A percentile compares a stretch with the other conserved stretches of the same genome.
phyloP scores from a whole-genome alignment of 2,329 filamentous ascomycete genomes.

The Fusarium illudens region DNA sequence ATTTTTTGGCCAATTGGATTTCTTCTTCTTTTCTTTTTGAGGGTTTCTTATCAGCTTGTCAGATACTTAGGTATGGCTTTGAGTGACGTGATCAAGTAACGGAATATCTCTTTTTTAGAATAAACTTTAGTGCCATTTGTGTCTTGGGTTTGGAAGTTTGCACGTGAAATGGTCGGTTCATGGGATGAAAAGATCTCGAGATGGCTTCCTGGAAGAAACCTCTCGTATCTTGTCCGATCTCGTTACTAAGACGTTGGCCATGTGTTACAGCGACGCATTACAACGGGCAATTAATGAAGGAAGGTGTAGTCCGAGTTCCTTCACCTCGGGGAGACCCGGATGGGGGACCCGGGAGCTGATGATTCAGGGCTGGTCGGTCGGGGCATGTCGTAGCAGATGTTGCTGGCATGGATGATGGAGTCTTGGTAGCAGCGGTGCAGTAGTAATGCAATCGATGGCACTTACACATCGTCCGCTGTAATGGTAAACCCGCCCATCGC shows the following conservation, averaged over 20 bases:
- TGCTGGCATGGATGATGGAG: background rate
- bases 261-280: slow-evolving; percentile 18
- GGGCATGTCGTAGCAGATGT: too few relatives aligned
- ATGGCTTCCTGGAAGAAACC: background rate
- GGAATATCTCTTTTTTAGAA: slow-evolving; percentile 13
- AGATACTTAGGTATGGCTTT: too few relatives aligned
- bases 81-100: slow-evolving; percentile 31
- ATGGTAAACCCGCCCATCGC: slow-evolving; percentile 11
- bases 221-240: slow-evolving; percentile 18
- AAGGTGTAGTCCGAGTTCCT: background rate
- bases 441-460: slow-evolving; percentile 32
- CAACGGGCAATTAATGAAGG: background rate
- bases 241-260: slow-evolving; percentile 12
- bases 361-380: slow-evolving; percentile 34
- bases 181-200: background rate
- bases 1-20: slow-evolving; percentile 1
- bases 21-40: background rate
- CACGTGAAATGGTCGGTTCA: background rate
- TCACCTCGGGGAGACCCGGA: slow-evolving; percentile 29
- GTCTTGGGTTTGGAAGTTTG: background rate
- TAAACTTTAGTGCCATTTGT: background rate
- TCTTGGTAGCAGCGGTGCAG: too few relatives aligned
- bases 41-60: slow-evolving; percentile 1
- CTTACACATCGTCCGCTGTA: slow-evolving; percentile 34
- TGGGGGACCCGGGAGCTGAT: slow-evolving; percentile 16